Conservation (phyloP, 805 yeast genomes). For the Vanderwaltozyma polyspora region DNA sequence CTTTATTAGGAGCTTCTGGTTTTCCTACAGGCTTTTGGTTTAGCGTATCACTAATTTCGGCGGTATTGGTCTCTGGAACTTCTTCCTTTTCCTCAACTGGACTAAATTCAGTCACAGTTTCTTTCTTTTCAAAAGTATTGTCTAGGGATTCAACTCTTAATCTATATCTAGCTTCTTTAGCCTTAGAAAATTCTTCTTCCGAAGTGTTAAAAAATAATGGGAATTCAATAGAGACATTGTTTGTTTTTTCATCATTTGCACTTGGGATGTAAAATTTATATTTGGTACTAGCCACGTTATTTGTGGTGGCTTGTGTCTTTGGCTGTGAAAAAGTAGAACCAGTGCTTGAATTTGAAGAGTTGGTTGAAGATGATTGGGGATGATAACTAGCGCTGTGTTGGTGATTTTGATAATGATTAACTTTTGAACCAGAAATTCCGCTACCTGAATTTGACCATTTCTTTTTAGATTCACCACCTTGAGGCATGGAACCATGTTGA, state of each 20-base stretch:
- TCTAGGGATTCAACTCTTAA: conserved; percentile 9
- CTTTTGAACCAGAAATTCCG: conserved; percentile 3
- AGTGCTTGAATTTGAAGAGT: background rate
- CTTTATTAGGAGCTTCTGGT: background rate
- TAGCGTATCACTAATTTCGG: too few species aligned
- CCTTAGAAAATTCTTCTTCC: conserved; percentile 23
- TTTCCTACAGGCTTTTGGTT: background rate
- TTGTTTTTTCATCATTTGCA: conserved; percentile 4
- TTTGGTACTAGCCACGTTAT: conserved; percentile 7
- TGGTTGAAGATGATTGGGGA: conserved; percentile 2
- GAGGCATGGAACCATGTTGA: conserved; percentile 10
- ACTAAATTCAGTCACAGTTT: background rate
- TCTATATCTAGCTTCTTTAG: conserved; percentile 17
- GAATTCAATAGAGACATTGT: conserved; percentile 6
- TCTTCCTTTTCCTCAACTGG: background rate
- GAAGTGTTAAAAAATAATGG: conserved; percentile 24
- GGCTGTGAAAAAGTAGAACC: background rate
- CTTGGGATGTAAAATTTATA: conserved; percentile 21
- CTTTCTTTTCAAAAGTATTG: conserved; percentile 2
- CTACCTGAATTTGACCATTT: conserved; percentile 13
- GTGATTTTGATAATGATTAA: conserved; percentile 7
- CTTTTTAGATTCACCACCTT: conserved; percentile 14
- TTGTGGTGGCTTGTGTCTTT: background rate
- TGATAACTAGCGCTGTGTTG: conserved; percentile 9
- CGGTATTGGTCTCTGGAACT: background rate